phyloP scores from a whole-genome alignment of 1,284 basidiomycete species.

The Anthracocystis setariae region DNA sequence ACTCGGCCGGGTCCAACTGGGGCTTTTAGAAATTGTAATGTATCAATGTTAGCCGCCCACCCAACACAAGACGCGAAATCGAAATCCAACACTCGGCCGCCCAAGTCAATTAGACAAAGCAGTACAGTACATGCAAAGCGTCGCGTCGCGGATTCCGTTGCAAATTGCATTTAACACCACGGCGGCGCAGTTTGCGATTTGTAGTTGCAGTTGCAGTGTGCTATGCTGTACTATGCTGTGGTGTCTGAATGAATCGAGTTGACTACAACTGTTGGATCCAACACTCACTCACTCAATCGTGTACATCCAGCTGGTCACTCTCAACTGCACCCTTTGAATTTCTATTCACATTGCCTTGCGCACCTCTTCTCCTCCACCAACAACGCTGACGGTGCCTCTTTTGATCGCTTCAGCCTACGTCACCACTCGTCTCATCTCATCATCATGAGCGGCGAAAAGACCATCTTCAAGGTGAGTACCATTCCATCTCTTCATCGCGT shows the following conservation, averaged over 20 bases:
- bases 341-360: too few species aligned
- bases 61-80: constrained; percentile 10
- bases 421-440: constrained; percentile 6
- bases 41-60: constrained; percentile 7
- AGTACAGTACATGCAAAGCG: neutral
- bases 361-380: too few species aligned
- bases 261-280: too few species aligned
- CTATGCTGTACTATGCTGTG: too few species aligned
- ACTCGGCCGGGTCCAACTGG: constrained; percentile 8
- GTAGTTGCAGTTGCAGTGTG: too few species aligned
- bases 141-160: constrained; percentile 25
- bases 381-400: too few species aligned
- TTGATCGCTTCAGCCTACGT: neutral
- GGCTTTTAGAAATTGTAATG: neutral
- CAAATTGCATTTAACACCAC: constrained; percentile 40
- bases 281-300: neutral
- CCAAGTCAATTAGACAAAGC: neutral
- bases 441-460: constrained; percentile 45
- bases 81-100: constrained; percentile 40
- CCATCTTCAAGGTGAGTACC: constrained; percentile 52
- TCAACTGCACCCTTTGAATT: too few species aligned
- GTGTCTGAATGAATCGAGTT: too few species aligned
- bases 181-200: neutral
- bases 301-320: too few species aligned
- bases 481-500: too few species aligned